Evolutionary conservation across 2,329 filamentous ascomycete species (phyloP).

Genomic region (Ceratocystis cacaofunesta): DNA sequence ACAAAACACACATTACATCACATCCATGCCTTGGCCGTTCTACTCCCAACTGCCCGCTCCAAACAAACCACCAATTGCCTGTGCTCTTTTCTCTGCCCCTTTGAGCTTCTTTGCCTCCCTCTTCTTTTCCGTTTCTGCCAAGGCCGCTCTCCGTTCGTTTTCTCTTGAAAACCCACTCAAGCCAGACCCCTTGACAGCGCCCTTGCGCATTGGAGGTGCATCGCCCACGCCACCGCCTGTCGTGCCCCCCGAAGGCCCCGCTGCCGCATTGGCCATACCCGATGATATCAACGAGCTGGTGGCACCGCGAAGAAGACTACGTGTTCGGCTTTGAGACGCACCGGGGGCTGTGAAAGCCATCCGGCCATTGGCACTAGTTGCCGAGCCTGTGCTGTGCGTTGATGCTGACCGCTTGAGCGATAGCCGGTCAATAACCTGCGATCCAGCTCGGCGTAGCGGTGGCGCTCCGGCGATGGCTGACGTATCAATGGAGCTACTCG

Average conservation of each 20-base stretch:
- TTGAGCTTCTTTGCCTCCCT: constrained; percentile 43
- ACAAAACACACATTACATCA: constrained; percentile 3
- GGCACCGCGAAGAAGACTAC: constrained; percentile 55
- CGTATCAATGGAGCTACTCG: constrained; percentile 15
- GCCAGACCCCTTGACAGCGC: constrained; percentile 44
- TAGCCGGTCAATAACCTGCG: constrained; percentile 56
- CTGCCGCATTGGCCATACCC: constrained; percentile 21
- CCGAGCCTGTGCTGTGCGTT: constrained; percentile 21
- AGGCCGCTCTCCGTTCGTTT: constrained; percentile 39
- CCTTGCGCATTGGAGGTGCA: constrained; percentile 42
- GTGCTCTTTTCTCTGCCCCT: constrained; percentile 41
- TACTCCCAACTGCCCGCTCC: constrained; percentile 41
- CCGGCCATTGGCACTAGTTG: constrained; percentile 26
- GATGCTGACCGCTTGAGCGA: constrained; percentile 46
- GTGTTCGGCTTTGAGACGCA: constrained; percentile 39
- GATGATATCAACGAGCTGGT: constrained; percentile 42
- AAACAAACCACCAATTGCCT: constrained; percentile 44
- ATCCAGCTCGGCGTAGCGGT: constrained; percentile 25
- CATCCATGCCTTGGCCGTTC: background rate
- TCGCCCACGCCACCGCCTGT: constrained; percentile 25
- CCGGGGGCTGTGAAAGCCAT: constrained; percentile 42
- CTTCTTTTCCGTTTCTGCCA: constrained; percentile 42
- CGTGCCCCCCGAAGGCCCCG: constrained; percentile 9
- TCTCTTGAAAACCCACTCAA: constrained; percentile 46
- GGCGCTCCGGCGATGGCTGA: constrained; percentile 13